These are phyloP conservation scores for Eucalyptus regnans DNA, from an alignment of 345 rosid species.

Conservation along the genomic window DNA sequence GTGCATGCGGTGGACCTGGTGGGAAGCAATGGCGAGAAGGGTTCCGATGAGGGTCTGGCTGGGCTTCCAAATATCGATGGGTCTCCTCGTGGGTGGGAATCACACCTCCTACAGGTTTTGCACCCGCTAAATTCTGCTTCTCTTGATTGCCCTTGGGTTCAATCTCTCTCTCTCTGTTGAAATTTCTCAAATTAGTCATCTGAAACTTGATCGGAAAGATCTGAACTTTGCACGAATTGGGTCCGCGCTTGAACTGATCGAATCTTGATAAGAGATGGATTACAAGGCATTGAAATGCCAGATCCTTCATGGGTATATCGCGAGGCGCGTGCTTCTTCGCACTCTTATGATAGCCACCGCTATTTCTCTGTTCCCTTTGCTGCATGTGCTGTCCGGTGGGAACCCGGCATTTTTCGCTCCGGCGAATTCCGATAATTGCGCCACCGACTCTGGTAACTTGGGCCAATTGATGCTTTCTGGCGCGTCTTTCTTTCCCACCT, in stretches of 20 bases:
- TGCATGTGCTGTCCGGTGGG: conserved; percentile 33
- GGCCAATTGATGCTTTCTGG: conserved; percentile 15
- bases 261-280: conserved; percentile 24
- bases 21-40: conserved; percentile 20
- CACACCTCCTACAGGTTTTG: conserved; percentile 99
- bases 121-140: conserved; percentile 41
- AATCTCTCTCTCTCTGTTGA: conserved; percentile 5
- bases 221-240: not conserved
- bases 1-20: conserved; percentile 28
- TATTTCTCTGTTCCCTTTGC: conserved; percentile 40
- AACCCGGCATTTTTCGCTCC: conserved; percentile 17
- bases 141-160: conserved; percentile 5
- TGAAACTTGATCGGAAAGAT: not conserved
- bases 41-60: conserved; percentile 62
- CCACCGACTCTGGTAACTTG: conserved; percentile 10
- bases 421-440: conserved; percentile 22
- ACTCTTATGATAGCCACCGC: conserved; percentile 33
- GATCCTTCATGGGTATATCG: conserved; percentile 31
- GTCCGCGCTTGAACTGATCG: not conserved
- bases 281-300: conserved; percentile 28
- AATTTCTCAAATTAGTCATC: not conserved
- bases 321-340: conserved; percentile 57
- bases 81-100: conserved; percentile 99
- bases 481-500: conserved; percentile 5
- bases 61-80: conserved; percentile 53